Base-by-base conservation (phyloP, 441 rosid genomes). In the Gossypium schwendimanii region DNA sequence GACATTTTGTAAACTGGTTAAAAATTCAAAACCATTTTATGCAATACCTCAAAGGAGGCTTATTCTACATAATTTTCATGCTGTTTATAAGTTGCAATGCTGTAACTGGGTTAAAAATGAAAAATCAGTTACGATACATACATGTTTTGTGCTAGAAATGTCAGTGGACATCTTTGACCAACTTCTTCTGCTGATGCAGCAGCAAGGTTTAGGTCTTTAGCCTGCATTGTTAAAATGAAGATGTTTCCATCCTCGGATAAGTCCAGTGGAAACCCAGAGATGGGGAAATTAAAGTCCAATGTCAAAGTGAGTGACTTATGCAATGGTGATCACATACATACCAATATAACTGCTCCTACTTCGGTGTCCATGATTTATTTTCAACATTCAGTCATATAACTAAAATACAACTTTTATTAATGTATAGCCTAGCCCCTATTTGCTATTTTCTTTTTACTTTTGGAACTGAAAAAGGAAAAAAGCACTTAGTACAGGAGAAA, bases 141-240 rank as follows among this genome's bases (percentile, higher is more conserved):
- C 98, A 92, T 92, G 70, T 89, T 84, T 70, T 75, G 79, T 71
- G 91, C 89, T 82, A 84, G 84, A 63, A 82, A 80, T 77, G 89
- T 85, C 77, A 92, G 17, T 68, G 91, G 87, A 75, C 81, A 83
- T 74, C 74, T 83, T 50, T 83, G 78, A 71, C 79, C 90, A 64
- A 80, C 83, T 70, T 83, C 90, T 79, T 89, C 78, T 3, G 96
- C 94, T 17, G 97, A 87, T 39, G 77, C 84, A 73, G 81, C 86
- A 24, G 93, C 94, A 8, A 92, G 89, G 81, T 80, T 80, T 73
- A 92, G 73, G 84, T 92, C 98, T 80, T 94, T 94, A 44, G 91
- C 94, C 98, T 94, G 89, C 76, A 85, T 72, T 64, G 50, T 68
- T 75, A 47, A 69, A 6, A 60, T 63, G 10, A 69, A 14, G 6